These are phyloP conservation scores for Boletus rubroflammeus DNA, from an alignment of 768 basidiomycete species.

Conservation along the genomic window DNA sequence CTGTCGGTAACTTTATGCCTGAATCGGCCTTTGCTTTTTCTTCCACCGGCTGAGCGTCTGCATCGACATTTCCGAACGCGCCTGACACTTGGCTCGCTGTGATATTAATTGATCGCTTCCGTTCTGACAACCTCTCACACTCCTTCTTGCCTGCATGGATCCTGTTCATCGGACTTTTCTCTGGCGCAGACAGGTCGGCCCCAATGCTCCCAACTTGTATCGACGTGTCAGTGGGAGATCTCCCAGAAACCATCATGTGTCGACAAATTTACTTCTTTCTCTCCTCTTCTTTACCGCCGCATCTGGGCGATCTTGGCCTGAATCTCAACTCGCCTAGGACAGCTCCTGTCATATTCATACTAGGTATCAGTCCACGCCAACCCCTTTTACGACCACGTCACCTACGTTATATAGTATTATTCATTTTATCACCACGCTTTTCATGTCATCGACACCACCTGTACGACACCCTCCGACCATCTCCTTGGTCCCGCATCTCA, in stretches of 20 bases:
- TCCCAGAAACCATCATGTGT: slow-evolving; percentile 16
- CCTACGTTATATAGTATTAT: slow-evolving; percentile 13
- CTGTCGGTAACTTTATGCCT: slow-evolving; percentile 26
- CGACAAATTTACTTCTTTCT: slow-evolving; percentile 8
- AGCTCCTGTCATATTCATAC: slow-evolving; percentile 22
- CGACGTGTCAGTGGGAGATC: slow-evolving; percentile 19
- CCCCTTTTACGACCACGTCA: slow-evolving; percentile 16
- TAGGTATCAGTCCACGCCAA: slow-evolving; percentile 3
- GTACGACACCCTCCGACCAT: background rate
- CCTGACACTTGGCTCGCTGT: background rate
- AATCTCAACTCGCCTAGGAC: slow-evolving; percentile 23
- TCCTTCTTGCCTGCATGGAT: slow-evolving; percentile 2
- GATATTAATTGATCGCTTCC: background rate
- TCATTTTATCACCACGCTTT: slow-evolving; percentile 16
- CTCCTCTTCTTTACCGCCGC: slow-evolving; percentile 7
- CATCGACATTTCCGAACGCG: background rate
- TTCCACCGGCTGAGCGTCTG: slow-evolving; percentile 4
- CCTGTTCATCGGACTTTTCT: slow-evolving; percentile 6
- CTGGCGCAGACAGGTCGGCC: slow-evolving; percentile 21
- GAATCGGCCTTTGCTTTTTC: slow-evolving; percentile 11
- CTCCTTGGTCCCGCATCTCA: too few relatives aligned
- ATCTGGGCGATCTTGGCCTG: slow-evolving; percentile 14
- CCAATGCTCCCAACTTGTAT: background rate
- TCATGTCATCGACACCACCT: slow-evolving; percentile 7
- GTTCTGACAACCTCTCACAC: slow-evolving; percentile 19